A percentile compares a stretch with the other conserved stretches of the same genome.
Conservation (phyloP, 2,329 filamentous ascomycete genomes). For the Penicillium italicum region DNA sequence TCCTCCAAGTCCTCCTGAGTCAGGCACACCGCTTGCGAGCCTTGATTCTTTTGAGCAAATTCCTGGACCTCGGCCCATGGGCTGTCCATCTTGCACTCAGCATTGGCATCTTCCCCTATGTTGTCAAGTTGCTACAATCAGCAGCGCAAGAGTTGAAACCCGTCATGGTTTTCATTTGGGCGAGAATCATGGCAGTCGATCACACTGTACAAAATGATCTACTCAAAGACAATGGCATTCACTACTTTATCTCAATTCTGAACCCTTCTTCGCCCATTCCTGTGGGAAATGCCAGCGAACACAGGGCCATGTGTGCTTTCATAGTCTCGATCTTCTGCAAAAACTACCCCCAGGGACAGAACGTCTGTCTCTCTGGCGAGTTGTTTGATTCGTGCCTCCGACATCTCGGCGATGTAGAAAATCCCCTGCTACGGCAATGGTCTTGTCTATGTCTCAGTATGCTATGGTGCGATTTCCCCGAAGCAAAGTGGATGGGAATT, state of each 20-base stretch:
- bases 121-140: constrained; percentile 93
- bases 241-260: constrained; percentile 91
- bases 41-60: constrained; percentile 85
- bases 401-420: constrained; percentile 80
- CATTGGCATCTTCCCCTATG: constrained; percentile 98
- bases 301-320: constrained; percentile 98
- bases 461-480: constrained; percentile 83
- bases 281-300: constrained; percentile 83
- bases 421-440: constrained; percentile 88
- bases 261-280: constrained; percentile 80
- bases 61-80: constrained; percentile 94
- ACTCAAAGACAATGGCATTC: constrained; percentile 94
- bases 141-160: constrained; percentile 92
- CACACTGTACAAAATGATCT: constrained; percentile 89
- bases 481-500: constrained; percentile 96
- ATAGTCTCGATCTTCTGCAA: constrained; percentile 97
- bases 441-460: constrained; percentile 93
- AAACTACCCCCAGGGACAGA: constrained; percentile 85
- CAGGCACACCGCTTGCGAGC: constrained; percentile 91
- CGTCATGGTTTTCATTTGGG: constrained; percentile 99
- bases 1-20: constrained; percentile 90
- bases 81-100: constrained; percentile 96
- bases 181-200: constrained; percentile 89
- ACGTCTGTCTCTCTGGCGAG: constrained; percentile 84
- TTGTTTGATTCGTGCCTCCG: constrained; percentile 83